A percentile compares a stretch with the other conserved stretches of the same genome.
Evolutionary conservation across 2,329 filamentous ascomycete species (phyloP).

Genomic region (Diaporthe longicolla): DNA sequence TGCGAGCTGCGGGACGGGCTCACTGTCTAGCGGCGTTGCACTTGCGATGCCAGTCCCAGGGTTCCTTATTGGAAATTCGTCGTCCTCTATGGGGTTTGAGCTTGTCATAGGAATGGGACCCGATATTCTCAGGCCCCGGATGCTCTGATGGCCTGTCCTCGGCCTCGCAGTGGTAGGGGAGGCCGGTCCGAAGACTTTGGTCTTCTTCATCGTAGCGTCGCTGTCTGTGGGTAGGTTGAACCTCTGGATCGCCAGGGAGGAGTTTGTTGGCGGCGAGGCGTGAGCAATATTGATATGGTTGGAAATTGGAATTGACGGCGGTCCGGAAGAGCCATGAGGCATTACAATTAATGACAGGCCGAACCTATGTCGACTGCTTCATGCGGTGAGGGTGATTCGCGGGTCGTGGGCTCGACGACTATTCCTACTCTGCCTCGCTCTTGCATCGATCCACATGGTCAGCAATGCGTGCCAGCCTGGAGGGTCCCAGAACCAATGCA

Average conservation of each 20-base stretch:
- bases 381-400: constrained; percentile 44
- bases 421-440: constrained; percentile 42
- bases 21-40: constrained; percentile 48
- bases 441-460: constrained; percentile 49
- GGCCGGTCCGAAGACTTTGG: constrained; percentile 41
- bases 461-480: constrained; percentile 47
- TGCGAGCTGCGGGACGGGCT: constrained; percentile 40
- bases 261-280: constrained; percentile 31
- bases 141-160: constrained; percentile 60
- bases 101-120: constrained; percentile 69
- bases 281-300: constrained; percentile 31
- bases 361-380: constrained; percentile 43
- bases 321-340: constrained; percentile 48
- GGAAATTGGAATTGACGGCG: constrained; percentile 44
- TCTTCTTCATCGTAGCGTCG: constrained; percentile 41
- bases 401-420: constrained; percentile 33
- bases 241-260: constrained; percentile 28
- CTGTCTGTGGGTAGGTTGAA: constrained; percentile 26
- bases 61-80: constrained; percentile 68
- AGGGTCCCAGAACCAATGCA: constrained; percentile 32
- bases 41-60: constrained; percentile 56
- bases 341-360: constrained; percentile 42
- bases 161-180: constrained; percentile 56
- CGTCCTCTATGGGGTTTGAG: constrained; percentile 60
- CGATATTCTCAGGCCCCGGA: constrained; percentile 71